A percentile compares a stretch with the other conserved stretches of the same genome.
Evolutionary conservation across 2,329 filamentous ascomycete species (phyloP).

Genomic region (Erysiphe pulchra): DNA sequence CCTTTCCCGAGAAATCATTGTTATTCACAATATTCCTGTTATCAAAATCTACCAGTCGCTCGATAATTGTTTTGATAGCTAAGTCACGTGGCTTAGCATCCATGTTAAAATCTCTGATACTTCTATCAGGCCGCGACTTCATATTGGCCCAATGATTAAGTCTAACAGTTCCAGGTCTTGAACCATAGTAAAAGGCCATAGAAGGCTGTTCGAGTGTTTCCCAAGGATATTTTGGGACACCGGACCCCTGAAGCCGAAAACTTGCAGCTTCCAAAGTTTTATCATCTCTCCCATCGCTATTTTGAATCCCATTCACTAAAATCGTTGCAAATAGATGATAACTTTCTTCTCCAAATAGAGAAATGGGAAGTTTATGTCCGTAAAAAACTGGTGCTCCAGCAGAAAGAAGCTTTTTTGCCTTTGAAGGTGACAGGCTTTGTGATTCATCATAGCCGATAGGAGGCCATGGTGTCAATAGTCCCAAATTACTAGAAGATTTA

Average conservation of each 20-base stretch:
- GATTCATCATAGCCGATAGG: conserved; percentile 22
- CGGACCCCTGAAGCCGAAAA: conserved; percentile 7
- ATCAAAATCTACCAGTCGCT: conserved; percentile 32
- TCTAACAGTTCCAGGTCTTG: conserved; percentile 41
- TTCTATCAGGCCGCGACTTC: conserved; percentile 19
- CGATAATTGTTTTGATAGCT: conserved; percentile 28
- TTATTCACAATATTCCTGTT: conserved; percentile 26
- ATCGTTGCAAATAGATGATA: conserved; percentile 28
- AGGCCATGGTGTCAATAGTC: conserved; percentile 28
- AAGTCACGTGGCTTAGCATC: conserved; percentile 34
- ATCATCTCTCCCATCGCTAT: conserved; percentile 7
- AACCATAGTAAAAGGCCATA: conserved; percentile 40
- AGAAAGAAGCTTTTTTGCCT: conserved; percentile 31
- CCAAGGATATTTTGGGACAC: conserved; percentile 23
- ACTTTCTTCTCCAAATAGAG: conserved; percentile 26
- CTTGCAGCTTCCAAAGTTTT: conserved; percentile 3
- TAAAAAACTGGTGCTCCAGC: conserved; percentile 29
- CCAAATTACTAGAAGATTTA: neutral
- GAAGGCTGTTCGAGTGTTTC: conserved; percentile 51
- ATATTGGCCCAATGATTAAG: conserved; percentile 41
- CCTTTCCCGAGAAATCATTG: conserved; percentile 31
- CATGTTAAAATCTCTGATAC: conserved; percentile 23
- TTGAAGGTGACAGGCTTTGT: conserved; percentile 25
- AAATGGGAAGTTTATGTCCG: conserved; percentile 26
- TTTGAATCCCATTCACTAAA: conserved; percentile 17